Conservation (phyloP, 805 yeast genomes). For the Starmerella bombicola region DNA sequence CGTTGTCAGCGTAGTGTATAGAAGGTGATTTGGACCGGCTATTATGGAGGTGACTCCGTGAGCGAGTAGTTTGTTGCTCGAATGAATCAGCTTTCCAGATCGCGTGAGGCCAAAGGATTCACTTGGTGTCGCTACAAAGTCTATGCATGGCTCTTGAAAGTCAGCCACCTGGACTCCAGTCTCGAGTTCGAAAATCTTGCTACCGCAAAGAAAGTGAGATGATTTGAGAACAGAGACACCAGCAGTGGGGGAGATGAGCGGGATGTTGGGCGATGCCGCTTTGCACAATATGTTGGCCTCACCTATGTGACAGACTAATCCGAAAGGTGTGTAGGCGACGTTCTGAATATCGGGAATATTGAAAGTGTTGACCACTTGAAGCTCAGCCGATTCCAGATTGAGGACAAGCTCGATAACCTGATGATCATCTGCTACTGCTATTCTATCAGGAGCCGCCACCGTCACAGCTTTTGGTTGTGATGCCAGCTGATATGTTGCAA, state of each 20-base stretch:
- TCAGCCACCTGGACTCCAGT: slow-evolving; percentile 20
- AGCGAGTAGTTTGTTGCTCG: slow-evolving; percentile 28
- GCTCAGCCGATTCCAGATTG: slow-evolving; percentile 6
- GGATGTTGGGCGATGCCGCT: background rate
- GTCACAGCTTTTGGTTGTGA: slow-evolving; percentile 53
- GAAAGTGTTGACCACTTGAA: background rate
- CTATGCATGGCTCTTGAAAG: slow-evolving; percentile 56
- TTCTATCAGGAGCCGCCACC: slow-evolving; percentile 46
- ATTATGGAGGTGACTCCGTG: slow-evolving; percentile 72
- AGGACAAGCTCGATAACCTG: slow-evolving; percentile 3
- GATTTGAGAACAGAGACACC: slow-evolving; percentile 9
- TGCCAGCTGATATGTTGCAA: slow-evolving; percentile 53
- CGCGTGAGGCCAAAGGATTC: slow-evolving; percentile 59
- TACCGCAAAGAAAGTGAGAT: slow-evolving; percentile 5
- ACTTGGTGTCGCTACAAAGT: slow-evolving; percentile 26
- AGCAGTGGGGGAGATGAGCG: background rate
- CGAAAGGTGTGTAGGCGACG: background rate
- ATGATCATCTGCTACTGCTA: slow-evolving; percentile 36
- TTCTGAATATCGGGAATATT: background rate
- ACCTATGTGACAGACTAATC: background rate
- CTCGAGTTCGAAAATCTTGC: slow-evolving; percentile 1
- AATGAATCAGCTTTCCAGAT: slow-evolving; percentile 50
- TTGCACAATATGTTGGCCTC: too few species aligned
- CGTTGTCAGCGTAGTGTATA: slow-evolving; percentile 74
- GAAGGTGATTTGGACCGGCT: slow-evolving; percentile 51